These are phyloP conservation scores for Ostreobium quekettii DNA, from an alignment of 139 green algal species.

Conservation along the genomic window DNA sequence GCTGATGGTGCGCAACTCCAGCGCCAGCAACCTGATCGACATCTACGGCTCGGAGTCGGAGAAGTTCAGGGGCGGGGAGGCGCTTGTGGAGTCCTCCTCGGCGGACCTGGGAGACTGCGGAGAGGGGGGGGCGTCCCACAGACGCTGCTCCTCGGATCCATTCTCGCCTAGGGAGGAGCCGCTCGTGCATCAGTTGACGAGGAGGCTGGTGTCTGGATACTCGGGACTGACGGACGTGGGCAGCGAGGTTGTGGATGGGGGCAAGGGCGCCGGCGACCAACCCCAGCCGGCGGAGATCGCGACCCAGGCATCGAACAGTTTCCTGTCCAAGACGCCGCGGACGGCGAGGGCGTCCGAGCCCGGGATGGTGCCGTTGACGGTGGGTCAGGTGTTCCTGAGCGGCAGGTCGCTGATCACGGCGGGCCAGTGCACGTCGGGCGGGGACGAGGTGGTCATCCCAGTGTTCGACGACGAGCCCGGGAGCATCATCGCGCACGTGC, in stretches of 20 bases:
- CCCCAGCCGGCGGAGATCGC: no score
- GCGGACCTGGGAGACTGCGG: no score
- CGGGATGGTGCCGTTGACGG: not conserved
- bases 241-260: no score
- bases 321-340: no score
- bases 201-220: not conserved
- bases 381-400: not conserved
- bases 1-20: constrained; percentile 6
- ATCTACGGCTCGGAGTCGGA: not conserved
- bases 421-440: constrained; percentile 20
- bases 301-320: not conserved
- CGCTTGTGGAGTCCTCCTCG: no score
- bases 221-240: no score
- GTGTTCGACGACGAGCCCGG: constrained; percentile 70
- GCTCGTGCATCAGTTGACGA: constrained; percentile 5
- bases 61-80: constrained; percentile 2
- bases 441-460: constrained; percentile 43
- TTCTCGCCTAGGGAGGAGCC: not conserved
- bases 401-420: constrained; percentile 1
- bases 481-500: constrained; percentile 66
- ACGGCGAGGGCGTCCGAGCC: not conserved
- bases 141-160: not conserved
- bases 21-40: constrained; percentile 6
- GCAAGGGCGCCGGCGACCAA: no score
- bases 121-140: not conserved